Percentiles rank a stretch among this genome's conserved stretches.
These are phyloP conservation scores for Verticillium isaacii DNA, from an alignment of 2,329 filamentous ascomycete genomes.

Conservation along the genomic window DNA sequence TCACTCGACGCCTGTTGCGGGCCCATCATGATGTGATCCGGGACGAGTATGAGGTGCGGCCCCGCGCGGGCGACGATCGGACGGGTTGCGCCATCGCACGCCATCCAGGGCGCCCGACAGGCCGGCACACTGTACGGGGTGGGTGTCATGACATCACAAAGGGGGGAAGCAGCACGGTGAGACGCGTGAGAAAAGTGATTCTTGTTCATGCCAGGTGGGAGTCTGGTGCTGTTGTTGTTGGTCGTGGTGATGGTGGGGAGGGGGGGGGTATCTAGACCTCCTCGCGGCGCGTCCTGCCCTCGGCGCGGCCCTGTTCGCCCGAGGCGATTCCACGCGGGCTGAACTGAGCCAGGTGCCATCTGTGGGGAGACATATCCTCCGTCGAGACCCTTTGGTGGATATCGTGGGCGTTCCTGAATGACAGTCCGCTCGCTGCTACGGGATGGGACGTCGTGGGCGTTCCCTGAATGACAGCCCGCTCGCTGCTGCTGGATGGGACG, in stretches of 20 bases:
- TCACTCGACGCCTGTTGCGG: background rate
- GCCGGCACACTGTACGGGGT: background rate
- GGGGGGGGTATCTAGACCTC: background rate
- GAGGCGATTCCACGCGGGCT: background rate
- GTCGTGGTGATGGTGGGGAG: background rate
- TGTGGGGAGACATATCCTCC: background rate
- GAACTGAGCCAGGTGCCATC: background rate
- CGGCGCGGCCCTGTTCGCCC: background rate
- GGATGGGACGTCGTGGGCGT: no score
- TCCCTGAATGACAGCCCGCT: no score
- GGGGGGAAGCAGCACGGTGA: background rate
- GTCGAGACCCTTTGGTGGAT: background rate
- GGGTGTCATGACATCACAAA: background rate
- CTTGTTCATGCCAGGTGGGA: no score
- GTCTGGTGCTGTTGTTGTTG: background rate
- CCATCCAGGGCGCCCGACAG: background rate
- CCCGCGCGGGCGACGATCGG: background rate
- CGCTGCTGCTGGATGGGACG: background rate
- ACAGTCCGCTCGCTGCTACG: background rate
- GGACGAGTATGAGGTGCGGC: background rate
- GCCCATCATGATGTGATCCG: background rate
- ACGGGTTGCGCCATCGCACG: constrained; percentile 2
- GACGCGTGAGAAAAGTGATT: no score
- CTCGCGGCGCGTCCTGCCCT: background rate
- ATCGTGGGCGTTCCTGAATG: no score